These are phyloP conservation scores for Neurospora sp. DNA, from an alignment of 495 filamentous ascomycete species.

Conservation along the genomic window DNA sequence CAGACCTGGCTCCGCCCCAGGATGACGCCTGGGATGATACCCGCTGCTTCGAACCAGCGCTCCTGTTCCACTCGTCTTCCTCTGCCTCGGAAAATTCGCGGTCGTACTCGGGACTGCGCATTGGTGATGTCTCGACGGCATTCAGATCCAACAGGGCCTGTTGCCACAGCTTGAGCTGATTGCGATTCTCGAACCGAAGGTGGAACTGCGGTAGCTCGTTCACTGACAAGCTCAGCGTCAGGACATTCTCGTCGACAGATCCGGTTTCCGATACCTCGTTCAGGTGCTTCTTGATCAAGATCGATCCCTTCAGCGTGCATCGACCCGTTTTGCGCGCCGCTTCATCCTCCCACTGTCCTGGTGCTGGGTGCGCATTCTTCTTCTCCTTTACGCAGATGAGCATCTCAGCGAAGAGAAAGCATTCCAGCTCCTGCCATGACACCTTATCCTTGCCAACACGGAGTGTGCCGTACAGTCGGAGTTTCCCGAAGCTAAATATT, in stretches of 20 bases:
- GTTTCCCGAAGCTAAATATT: conserved; percentile 70
- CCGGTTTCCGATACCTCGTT: conserved; percentile 72
- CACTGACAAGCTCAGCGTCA: conserved; percentile 87
- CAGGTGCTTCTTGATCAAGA: conserved; percentile 96
- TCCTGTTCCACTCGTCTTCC: conserved; percentile 81
- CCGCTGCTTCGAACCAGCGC: conserved; percentile 49
- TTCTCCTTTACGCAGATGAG: conserved; percentile 99
- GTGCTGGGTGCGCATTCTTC: conserved; percentile 44
- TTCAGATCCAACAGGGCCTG: conserved; percentile 80
- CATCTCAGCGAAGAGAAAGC: conserved; percentile 97
- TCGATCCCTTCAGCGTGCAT: conserved; percentile 93
- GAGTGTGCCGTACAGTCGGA: conserved; percentile 83
- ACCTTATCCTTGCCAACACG: conserved; percentile 93
- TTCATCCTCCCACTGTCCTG: conserved; percentile 52
- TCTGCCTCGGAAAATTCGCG: conserved; percentile 73
- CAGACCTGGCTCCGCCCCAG: conserved; percentile 72
- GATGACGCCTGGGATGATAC: conserved; percentile 80
- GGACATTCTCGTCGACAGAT: conserved; percentile 62
- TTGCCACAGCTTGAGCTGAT: conserved; percentile 85
- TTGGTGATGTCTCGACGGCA: conserved; percentile 47
- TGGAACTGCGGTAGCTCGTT: conserved; percentile 95
- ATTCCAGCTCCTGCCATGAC: conserved; percentile 97
- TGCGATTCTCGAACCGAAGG: conserved; percentile 77
- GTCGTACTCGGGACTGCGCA: conserved; percentile 64
- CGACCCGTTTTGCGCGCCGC: conserved; percentile 56